Base-by-base conservation (phyloP, 73 alveolate genomes). In the Paramecium pentaurelia region DNA sequence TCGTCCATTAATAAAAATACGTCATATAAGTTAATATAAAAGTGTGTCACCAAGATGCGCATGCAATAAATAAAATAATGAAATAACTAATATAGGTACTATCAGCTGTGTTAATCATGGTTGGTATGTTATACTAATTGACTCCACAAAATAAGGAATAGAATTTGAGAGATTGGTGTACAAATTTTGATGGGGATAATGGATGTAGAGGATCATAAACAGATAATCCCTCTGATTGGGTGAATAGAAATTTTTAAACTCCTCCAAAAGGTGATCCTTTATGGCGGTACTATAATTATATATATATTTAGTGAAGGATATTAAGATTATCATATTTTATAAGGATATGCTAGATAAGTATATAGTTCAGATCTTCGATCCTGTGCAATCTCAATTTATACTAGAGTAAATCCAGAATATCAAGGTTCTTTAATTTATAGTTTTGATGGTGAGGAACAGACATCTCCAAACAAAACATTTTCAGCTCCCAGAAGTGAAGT, bases 151-250 rank as follows among this genome's bases (percentile, higher is more conserved):
- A 34, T 20, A 34, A 64, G 49, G 84, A 64, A 64, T 6, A 64
- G 84, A 47, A 80, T 44, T 25, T 80, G 11, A 80, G 75, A 7
- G 91, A 80, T 11, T 25, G 38, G 30, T 97, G 99, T 92, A 95
- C 96, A 54, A 96, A 96, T 92, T 96, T 95, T 86, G 94, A 97
- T 59, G 97, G 96, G 8, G 98, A 97, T 71, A 95, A 95, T 94
- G 97, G 97, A 16, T 97, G 99, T 93, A 59, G 86, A 58, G 99
- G 99, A 37, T 64, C 90, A 22, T 92, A 94, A 60, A 94, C 96
- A n/a, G 96, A 94, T 16, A 92, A 97, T 93, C 99, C 99, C 11
- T 95, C 94, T 86, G 96, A 91, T 42, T 97, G 98, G 98, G 95
- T 93, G 25, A 34, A 96, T 11, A 92, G 99, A 86, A 93, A 93